Evolutionary conservation across 1,139 yeast genomes (phyloP).

Genomic region (Wickerhamomyces sp.): DNA sequence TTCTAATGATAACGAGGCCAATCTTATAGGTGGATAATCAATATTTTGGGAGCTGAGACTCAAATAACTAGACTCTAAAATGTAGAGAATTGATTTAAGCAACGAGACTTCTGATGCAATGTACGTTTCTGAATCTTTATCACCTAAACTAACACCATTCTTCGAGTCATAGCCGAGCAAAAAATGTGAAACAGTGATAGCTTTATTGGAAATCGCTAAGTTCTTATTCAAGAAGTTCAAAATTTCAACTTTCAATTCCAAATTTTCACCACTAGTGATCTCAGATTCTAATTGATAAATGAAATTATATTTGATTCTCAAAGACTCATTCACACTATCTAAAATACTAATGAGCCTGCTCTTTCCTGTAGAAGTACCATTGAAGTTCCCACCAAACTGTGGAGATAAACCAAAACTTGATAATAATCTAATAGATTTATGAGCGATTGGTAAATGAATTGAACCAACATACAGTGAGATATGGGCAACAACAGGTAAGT

Average conservation of each 20-base stretch:
- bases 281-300: constrained; percentile 62
- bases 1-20: constrained; percentile 56
- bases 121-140: constrained; percentile 37
- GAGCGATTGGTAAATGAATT: constrained; percentile 44
- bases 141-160: constrained; percentile 40
- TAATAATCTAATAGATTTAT: constrained; percentile 50
- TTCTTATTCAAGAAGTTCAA: constrained; percentile 54
- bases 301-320: constrained; percentile 66
- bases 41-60: constrained; percentile 39
- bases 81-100: constrained; percentile 46
- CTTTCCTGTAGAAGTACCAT: constrained; percentile 39
- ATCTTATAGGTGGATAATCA: constrained; percentile 49
- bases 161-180: constrained; percentile 64
- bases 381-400: constrained; percentile 39
- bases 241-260: constrained; percentile 52
- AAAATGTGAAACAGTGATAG: constrained; percentile 61
- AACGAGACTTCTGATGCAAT: constrained; percentile 51
- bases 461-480: constrained; percentile 66
- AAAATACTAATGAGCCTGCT: constrained; percentile 70
- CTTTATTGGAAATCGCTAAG: constrained; percentile 36
- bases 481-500: constrained; percentile 65
- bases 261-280: constrained; percentile 29
- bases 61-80: constrained; percentile 46
- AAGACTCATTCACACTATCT: constrained; percentile 66
- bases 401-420: constrained; percentile 45